Evolutionary conservation across 345 rosid species (phyloP).

Genomic region (Xanthoceras sorbifolium): DNA sequence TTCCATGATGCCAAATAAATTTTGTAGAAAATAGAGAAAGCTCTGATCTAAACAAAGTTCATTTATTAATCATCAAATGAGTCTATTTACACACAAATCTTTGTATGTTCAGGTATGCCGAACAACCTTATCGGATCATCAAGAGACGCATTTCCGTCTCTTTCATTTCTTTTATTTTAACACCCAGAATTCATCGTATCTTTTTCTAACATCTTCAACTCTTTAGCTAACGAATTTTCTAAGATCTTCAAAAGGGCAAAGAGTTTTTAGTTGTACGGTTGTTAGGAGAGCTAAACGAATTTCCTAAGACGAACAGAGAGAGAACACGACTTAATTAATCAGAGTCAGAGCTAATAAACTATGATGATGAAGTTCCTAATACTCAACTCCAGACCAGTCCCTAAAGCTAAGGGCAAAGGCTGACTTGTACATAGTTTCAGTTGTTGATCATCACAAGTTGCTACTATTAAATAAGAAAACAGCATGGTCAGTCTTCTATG

Average conservation of each 20-base stretch:
- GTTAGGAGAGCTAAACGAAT: neutral
- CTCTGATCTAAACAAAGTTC: neutral
- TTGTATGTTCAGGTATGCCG: neutral
- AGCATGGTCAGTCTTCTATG: slow-evolving; percentile 1
- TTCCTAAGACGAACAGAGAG: neutral
- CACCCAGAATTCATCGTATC: neutral
- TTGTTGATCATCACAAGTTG: slow-evolving; percentile 13
- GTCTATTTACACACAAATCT: neutral
- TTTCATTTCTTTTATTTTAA: neutral
- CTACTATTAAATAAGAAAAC: neutral
- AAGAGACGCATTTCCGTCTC: neutral
- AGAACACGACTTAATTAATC: neutral
- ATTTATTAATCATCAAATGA: neutral
- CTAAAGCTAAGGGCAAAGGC: slow-evolving; percentile 13
- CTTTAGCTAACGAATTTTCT: neutral
- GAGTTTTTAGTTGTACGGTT: neutral
- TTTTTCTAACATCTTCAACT: neutral
- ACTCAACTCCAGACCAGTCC: slow-evolving; percentile 24
- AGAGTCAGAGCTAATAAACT: slow-evolving; percentile 1
- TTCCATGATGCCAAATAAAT: neutral
- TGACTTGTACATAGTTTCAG: slow-evolving; percentile 12
- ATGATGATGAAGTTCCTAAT: neutral
- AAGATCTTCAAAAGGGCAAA: neutral
- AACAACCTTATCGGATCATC: neutral
- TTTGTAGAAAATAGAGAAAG: neutral